Evolutionary conservation across 208 protist species (phyloP).

Genomic region (Phytomonas serpens): DNA sequence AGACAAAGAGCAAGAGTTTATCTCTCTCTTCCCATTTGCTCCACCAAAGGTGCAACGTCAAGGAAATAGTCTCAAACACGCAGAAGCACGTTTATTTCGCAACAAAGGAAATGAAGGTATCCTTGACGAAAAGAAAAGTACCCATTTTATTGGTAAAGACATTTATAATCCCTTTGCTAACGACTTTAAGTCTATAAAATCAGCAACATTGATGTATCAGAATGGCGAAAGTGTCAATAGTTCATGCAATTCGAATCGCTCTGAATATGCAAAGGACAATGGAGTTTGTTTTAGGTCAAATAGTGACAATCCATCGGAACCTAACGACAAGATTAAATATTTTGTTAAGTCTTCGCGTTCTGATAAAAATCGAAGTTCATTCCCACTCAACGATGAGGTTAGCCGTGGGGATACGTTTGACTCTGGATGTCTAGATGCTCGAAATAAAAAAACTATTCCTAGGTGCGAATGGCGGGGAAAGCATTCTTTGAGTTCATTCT

Average conservation of each 20-base stretch:
- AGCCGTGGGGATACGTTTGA: background rate
- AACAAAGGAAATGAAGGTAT: background rate
- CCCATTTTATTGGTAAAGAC: background rate
- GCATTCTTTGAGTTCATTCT: background rate
- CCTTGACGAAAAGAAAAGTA: constrained; percentile 8
- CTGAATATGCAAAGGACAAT: background rate
- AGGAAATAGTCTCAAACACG: constrained; percentile 1
- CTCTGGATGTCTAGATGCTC: background rate
- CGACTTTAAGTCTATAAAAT: background rate
- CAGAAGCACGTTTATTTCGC: constrained; percentile 5
- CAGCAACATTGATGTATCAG: background rate
- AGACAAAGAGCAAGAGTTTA: background rate
- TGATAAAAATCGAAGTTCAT: background rate
- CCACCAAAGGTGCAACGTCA: background rate
- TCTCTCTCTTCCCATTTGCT: background rate
- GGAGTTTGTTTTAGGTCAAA: background rate
- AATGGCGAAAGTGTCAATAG: background rate
- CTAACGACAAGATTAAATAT: background rate
- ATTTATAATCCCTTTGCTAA: background rate
- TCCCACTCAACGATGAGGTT: background rate
- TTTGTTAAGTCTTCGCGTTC: background rate
- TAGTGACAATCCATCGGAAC: background rate
- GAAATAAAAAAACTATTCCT: background rate
- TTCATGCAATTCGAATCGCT: background rate
- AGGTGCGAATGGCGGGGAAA: background rate